Base-by-base conservation (phyloP, 305 asterid genomes). In the Fraxinus albicans region DNA sequence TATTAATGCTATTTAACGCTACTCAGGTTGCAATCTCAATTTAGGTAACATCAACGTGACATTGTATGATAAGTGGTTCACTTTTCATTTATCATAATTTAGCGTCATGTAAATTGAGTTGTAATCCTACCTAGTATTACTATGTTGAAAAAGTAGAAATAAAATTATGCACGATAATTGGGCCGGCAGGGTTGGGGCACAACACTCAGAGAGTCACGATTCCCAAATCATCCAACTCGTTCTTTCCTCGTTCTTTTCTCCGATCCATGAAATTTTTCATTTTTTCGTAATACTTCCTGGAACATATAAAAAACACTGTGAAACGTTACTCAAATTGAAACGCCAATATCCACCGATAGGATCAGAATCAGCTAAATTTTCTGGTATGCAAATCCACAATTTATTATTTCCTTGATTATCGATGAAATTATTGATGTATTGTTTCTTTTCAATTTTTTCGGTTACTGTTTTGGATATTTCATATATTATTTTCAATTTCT, bases 121-220 rank as follows among this genome's bases (percentile, higher is more conserved):
- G 42, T 1, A 36, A 36, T 36, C 8, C 1, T 38, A 8, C 40
- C 1, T 36, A 10, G 53, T 3, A 42, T 10, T 42, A 9, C 4
- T 9, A 42, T 10, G 3, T 58, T 58, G 69, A 58, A 58, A 58
- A 58, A 19, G 29, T 58, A 58, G 31, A 8, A 58, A 58, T 58
- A 58, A 5, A 58, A 72, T 38, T 17, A 55, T 38, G n/a, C 53
- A 77, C 4, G 50, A 44, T 83, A 77, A n/a, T n/a, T n/a, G n/a
- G n/a, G n/a, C n/a, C n/a, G n/a, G n/a, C n/a, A n/a, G n/a, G n/a
- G n/a, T n/a, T n/a, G n/a, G n/a, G n/a, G n/a, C n/a, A n/a, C n/a
- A n/a, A n/a, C n/a, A n/a, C 88, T 86, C 89, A 79, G 74, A 81
- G 86, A 87, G 88, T 88, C 90, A 78, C 92, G 89, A 86, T 86